Evolutionary conservation across 805 yeast genomes (phyloP).

Genomic region (Alloascoidea hylecoeti): DNA sequence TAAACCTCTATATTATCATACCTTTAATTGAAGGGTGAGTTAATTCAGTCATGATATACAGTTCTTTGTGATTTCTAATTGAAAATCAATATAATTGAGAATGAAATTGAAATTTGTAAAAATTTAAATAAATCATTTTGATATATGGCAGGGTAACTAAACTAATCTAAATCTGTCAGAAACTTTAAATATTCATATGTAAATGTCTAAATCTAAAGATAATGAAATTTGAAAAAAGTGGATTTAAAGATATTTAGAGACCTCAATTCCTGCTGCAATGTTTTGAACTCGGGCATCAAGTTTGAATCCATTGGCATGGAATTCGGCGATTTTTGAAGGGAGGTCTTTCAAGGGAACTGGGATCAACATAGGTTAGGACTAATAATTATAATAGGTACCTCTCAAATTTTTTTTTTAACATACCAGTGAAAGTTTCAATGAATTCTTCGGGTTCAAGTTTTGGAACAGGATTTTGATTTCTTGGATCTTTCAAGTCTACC

Average conservation of each 20-base stretch:
- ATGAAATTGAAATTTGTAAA: too few relatives aligned
- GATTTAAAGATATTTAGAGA: conserved; percentile 37
- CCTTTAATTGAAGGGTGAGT: conserved; percentile 13
- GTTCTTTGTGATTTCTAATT: too few relatives aligned
- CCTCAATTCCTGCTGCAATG: conserved; percentile 65
- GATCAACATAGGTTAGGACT: not conserved
- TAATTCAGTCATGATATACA: conserved; percentile 7
- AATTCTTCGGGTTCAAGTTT: conserved; percentile 84
- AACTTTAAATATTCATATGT: too few relatives aligned
- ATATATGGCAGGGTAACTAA: too few relatives aligned
- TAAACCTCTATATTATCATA: conserved; percentile 2
- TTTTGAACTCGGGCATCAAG: conserved; percentile 84
- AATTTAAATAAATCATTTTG: too few relatives aligned
- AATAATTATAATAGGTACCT: not conserved
- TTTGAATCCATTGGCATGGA: conserved; percentile 53
- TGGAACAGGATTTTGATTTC: conserved; percentile 57
- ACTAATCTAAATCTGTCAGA: too few relatives aligned
- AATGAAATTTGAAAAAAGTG: too few relatives aligned
- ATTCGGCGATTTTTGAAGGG: conserved; percentile 33
- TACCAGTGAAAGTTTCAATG: conserved; percentile 62
- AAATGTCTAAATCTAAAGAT: too few relatives aligned
- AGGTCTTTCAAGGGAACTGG: conserved; percentile 43
- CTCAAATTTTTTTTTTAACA: not conserved
- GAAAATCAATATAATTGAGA: too few relatives aligned
- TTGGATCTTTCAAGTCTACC: conserved; percentile 52